Evolutionary conservation across 164 flowering plant genomes (phyloP).

Genomic region (Brasenia schreberi): DNA sequence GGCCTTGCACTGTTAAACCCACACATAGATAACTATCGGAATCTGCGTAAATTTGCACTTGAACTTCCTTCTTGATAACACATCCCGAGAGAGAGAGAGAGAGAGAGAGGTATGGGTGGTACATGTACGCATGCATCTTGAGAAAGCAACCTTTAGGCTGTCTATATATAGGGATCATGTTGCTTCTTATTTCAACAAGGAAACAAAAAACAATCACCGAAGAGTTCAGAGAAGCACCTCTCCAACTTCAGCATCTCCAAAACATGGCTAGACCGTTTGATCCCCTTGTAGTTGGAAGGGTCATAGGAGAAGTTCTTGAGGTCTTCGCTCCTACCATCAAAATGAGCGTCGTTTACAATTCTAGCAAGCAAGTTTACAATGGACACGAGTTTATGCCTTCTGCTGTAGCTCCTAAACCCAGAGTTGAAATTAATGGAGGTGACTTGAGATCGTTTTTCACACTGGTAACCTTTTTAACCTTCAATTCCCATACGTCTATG

Average conservation of each 20-base stretch:
- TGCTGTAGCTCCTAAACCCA: constrained; percentile 31
- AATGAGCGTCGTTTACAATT: constrained; percentile 37
- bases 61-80: too few species aligned
- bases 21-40: too few species aligned
- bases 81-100: too few species aligned
- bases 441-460: constrained; percentile 54
- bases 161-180: background rate
- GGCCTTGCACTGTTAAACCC: too few species aligned
- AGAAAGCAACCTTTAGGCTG: background rate
- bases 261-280: constrained; percentile 30
- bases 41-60: too few species aligned
- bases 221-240: background rate
- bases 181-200: background rate
- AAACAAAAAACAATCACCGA: background rate
- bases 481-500: background rate
- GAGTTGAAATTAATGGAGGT: constrained; percentile 45
- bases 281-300: constrained; percentile 43
- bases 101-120: background rate
- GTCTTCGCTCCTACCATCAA: constrained; percentile 22
- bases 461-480: constrained; percentile 23
- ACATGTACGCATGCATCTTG: background rate
- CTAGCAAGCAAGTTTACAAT: constrained; percentile 37
- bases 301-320: constrained; percentile 50
- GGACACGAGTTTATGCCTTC: constrained; percentile 58
- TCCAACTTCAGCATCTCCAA: background rate